Conservation (phyloP, 148 eudicot species). For the Selenicereus undatus region DNA sequence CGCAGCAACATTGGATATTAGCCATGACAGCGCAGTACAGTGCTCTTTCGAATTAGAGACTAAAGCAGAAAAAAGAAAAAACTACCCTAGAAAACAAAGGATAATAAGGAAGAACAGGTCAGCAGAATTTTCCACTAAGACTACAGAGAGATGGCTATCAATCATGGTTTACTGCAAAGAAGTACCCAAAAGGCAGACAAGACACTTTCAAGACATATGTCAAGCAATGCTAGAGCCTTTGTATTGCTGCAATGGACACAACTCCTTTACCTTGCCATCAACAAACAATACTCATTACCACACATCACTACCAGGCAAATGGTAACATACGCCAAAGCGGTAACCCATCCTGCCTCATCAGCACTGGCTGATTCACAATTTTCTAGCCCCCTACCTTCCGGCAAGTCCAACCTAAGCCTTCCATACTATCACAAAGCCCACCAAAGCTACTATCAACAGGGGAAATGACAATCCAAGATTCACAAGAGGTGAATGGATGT, state of each 20-base stretch:
- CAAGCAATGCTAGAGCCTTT: too few relatives aligned
- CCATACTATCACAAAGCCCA: neutral
- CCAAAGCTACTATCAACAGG: neutral
- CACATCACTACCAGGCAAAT: too few relatives aligned
- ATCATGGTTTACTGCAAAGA: too few relatives aligned
- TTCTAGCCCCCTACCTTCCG: neutral
- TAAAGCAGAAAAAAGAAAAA: neutral
- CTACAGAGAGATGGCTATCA: neutral
- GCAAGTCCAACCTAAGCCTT: neutral
- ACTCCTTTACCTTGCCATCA: too few relatives aligned
- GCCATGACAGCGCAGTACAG: neutral
- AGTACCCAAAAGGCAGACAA: too few relatives aligned
- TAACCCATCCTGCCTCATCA: too few relatives aligned
- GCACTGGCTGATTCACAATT: neutral
- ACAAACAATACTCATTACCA: too few relatives aligned
- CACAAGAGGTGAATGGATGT: too few relatives aligned
- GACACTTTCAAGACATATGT: too few relatives aligned
- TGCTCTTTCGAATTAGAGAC: neutral
- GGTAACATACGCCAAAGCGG: too few relatives aligned
- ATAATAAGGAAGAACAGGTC: neutral
- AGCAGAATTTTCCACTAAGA: neutral
- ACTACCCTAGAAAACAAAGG: neutral
- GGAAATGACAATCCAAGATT: neutral
- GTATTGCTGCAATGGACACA: too few relatives aligned
- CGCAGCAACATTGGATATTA: constrained; percentile 25